A percentile compares a stretch with the other conserved stretches of the same genome.
phyloP scores from a whole-genome alignment of 2,329 filamentous ascomycete species.

The Aureobasidium sp. region DNA sequence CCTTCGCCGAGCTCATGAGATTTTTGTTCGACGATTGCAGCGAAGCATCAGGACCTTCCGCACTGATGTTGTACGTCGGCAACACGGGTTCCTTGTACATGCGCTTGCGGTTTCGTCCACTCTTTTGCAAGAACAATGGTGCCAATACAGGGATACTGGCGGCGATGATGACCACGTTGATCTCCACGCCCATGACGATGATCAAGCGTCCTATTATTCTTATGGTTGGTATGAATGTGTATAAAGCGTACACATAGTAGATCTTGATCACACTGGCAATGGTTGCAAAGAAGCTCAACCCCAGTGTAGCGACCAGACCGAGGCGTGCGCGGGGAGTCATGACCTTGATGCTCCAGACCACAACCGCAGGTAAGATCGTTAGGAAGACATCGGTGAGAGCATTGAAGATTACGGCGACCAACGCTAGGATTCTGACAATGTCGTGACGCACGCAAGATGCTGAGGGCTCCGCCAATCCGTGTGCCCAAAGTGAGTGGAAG shows the following conservation, averaged over 20 bases:
- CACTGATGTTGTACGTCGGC: not conserved
- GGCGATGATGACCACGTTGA: constrained; percentile 7
- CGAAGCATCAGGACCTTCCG: no score
- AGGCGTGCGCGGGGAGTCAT: not conserved
- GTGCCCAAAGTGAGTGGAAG: not conserved
- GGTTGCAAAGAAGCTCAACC: not conserved
- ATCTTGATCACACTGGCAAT: constrained; percentile 2
- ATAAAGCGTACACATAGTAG: constrained; percentile 2
- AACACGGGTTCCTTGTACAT: not conserved
- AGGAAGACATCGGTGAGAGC: not conserved
- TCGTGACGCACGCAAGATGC: not conserved
- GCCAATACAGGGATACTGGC: not conserved
- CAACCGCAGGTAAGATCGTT: not conserved
- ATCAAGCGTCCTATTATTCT: not conserved
- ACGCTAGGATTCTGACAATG: not conserved
- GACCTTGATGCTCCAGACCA: constrained; percentile 7
- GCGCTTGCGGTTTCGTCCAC: not conserved
- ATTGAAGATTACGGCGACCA: not conserved
- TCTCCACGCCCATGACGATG: constrained; percentile 3
- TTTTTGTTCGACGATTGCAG: not conserved
- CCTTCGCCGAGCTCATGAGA: not conserved
- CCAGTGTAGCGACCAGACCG: not conserved
- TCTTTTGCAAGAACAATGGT: not conserved
- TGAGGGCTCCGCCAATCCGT: not conserved
- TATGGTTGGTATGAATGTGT: not conserved